These are phyloP conservation scores for Talaromyces rugulosus DNA, from an alignment of 2,329 filamentous ascomycete species.

Conservation along the genomic window DNA sequence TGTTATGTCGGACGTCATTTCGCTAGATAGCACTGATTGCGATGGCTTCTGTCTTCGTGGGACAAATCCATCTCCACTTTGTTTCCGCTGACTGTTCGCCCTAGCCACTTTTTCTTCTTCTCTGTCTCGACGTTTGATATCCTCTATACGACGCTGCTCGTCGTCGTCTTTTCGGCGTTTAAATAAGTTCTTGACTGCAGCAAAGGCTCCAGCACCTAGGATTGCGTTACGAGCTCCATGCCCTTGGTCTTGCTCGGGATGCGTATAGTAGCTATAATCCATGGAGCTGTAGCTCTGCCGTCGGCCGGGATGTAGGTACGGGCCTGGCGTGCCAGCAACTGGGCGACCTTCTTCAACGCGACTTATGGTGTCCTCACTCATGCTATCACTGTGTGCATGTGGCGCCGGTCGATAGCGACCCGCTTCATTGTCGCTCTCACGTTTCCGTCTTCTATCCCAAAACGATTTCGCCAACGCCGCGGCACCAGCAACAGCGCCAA, in stretches of 20 bases:
- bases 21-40: conserved; percentile 32
- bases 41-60: conserved; percentile 27
- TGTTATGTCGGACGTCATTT: conserved; percentile 33
- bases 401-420: conserved; percentile 49
- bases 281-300: conserved; percentile 17
- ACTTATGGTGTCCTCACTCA: conserved; percentile 38
- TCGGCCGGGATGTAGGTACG: conserved; percentile 24
- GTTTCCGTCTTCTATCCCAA: conserved; percentile 52
- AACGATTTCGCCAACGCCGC: conserved; percentile 59
- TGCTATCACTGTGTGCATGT: conserved; percentile 43
- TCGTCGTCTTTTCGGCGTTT: conserved; percentile 54
- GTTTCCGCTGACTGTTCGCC: conserved; percentile 57
- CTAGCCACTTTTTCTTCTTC: conserved; percentile 52
- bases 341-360: conserved; percentile 51
- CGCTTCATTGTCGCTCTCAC: conserved; percentile 50
- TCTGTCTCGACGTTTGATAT: conserved; percentile 46
- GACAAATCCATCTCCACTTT: conserved; percentile 61
- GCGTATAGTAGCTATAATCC: conserved; percentile 37
- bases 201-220: conserved; percentile 65
- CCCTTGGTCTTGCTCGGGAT: conserved; percentile 39
- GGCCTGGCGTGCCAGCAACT: conserved; percentile 11
- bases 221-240: conserved; percentile 57
- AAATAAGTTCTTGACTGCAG: conserved; percentile 54
- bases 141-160: conserved; percentile 58
- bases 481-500: conserved; percentile 60